These are phyloP conservation scores for Dendryphion nanum DNA, from an alignment of 2,329 filamentous ascomycete species.

Conservation along the genomic window DNA sequence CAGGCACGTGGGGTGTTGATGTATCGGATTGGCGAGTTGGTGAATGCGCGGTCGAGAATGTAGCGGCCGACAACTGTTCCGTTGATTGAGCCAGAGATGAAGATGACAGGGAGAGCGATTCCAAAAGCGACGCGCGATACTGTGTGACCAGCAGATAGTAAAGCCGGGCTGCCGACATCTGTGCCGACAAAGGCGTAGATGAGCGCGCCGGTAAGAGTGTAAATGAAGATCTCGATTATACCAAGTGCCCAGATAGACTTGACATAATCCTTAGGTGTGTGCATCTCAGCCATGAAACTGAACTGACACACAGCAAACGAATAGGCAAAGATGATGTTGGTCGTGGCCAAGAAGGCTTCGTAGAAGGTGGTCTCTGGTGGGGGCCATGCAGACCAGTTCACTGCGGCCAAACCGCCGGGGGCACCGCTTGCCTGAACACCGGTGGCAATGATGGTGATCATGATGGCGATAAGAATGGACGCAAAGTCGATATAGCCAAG, in stretches of 20 bases:
- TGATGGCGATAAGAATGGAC: conserved; percentile 64
- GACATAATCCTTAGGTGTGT: conserved; percentile 60
- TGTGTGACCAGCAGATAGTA: conserved; percentile 59
- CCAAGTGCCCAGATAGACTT: conserved; percentile 58
- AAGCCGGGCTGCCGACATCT: conserved; percentile 63
- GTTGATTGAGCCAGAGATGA: conserved; percentile 72
- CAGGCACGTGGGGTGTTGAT: conserved; percentile 40
- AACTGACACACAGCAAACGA: conserved; percentile 67
- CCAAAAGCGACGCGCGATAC: conserved; percentile 71
- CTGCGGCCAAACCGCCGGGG: conserved; percentile 28
- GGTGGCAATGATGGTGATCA: conserved; percentile 67
- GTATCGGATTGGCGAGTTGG: conserved; percentile 49
- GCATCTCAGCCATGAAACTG: conserved; percentile 66
- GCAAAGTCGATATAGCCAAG: conserved; percentile 57
- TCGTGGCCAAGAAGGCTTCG: conserved; percentile 55
- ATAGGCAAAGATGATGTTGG: conserved; percentile 30
- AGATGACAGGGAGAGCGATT: conserved; percentile 68
- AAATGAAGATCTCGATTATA: conserved; percentile 58
- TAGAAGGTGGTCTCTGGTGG: conserved; percentile 56
- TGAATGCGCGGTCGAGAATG: conserved; percentile 62
- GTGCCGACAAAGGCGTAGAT: conserved; percentile 68
- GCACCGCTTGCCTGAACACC: conserved; percentile 43
- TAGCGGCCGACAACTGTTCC: conserved; percentile 67
- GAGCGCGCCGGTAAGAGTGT: conserved; percentile 66
- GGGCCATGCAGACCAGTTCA: conserved; percentile 34